A percentile compares a stretch with the other conserved stretches of the same genome.
Evolutionary conservation across 306 rosid genomes (phyloP).

Genomic region (Ormosia semicastrata): DNA sequence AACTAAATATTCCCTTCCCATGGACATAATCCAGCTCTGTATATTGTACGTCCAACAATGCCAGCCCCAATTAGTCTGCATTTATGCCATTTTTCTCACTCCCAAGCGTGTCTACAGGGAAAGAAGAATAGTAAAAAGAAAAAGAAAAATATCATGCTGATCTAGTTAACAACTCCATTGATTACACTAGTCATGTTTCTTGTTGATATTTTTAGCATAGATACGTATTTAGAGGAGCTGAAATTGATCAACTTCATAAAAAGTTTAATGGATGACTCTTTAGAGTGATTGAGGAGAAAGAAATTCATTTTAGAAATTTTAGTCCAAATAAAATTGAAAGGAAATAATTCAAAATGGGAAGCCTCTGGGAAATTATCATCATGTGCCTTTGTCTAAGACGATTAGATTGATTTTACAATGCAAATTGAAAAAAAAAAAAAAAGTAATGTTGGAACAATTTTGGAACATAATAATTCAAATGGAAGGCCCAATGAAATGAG

Average conservation of each 20-base stretch:
- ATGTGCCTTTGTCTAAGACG: constrained; percentile 5
- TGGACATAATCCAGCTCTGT: background rate
- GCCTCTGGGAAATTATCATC: constrained; percentile 18
- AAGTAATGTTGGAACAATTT: background rate
- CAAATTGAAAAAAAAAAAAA: background rate
- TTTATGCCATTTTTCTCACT: background rate
- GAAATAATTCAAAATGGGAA: constrained; percentile 28
- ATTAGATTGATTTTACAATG: background rate
- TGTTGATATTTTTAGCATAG: background rate
- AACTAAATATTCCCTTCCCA: background rate
- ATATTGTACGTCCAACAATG: background rate
- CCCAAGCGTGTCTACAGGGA: background rate
- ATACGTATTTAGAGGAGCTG: background rate
- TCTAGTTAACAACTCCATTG: no score
- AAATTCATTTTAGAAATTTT: background rate
- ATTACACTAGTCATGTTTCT: no score
- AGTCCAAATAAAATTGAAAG: background rate
- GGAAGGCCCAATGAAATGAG: constrained; percentile 55
- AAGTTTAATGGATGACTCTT: background rate
- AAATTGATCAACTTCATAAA: background rate
- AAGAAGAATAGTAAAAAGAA: no score
- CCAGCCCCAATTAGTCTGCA: background rate
- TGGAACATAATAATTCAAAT: constrained; percentile 25
- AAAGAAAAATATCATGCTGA: background rate
- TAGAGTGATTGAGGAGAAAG: background rate